phyloP scores from a whole-genome alignment of 2,329 filamentous ascomycete species.

The Penicillium sp. region DNA sequence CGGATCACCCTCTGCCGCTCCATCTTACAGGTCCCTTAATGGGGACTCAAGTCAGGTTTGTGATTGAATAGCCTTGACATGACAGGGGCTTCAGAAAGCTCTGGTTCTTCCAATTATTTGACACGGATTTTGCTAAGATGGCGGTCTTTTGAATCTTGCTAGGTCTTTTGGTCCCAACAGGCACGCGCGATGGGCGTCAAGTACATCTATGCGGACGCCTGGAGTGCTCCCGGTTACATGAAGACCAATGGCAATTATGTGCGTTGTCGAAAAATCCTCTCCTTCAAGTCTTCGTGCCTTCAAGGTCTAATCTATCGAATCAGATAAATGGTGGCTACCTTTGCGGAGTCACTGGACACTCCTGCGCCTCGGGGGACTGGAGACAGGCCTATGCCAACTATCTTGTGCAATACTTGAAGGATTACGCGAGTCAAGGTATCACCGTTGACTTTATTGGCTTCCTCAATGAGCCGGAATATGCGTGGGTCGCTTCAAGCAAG shows the following conservation, averaged over 20 bases:
- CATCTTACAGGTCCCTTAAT: constrained; percentile 30
- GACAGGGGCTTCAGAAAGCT: too few relatives aligned
- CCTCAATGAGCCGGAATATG: constrained; percentile 42
- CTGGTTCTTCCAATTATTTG: too few relatives aligned
- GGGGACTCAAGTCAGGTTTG: neutral
- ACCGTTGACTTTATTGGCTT: constrained; percentile 40
- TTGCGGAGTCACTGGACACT: constrained; percentile 40
- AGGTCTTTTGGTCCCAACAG: constrained; percentile 43
- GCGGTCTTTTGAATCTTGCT: constrained; percentile 43
- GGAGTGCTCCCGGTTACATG: constrained; percentile 49
- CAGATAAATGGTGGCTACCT: constrained; percentile 42
- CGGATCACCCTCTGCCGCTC: constrained; percentile 37
- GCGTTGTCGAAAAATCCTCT: neutral
- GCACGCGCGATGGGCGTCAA: constrained; percentile 40
- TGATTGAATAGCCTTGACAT: neutral
- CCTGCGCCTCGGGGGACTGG: constrained; percentile 43
- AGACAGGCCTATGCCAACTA: constrained; percentile 46
- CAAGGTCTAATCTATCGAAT: neutral
- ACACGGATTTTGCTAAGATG: constrained; percentile 16
- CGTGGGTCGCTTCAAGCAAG: neutral
- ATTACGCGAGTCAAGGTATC: constrained; percentile 38
- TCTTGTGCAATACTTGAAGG: constrained; percentile 43
- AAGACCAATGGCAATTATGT: constrained; percentile 41
- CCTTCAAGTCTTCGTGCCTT: too few relatives aligned
- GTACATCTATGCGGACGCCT: constrained; percentile 46